phyloP scores from a whole-genome alignment of 371 early-diverging fungal species.

The Actinomortierella wolfii region DNA sequence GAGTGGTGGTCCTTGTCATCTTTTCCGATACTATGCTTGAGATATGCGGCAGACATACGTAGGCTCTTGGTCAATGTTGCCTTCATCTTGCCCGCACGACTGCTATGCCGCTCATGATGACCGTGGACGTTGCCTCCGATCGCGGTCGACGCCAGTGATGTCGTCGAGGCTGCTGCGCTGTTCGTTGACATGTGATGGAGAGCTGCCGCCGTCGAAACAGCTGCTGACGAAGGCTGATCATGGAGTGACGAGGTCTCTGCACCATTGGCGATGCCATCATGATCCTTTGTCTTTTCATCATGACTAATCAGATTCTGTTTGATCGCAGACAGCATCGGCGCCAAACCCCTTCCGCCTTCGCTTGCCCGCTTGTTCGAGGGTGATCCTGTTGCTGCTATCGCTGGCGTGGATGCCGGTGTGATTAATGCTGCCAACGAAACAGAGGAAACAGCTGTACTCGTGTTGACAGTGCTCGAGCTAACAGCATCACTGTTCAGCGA shows the following conservation, averaged over 20 bases:
- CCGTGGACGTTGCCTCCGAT: not conserved
- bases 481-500: slow-evolving; percentile 13
- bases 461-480: not conserved
- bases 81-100: slow-evolving; percentile 36
- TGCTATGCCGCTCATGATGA: slow-evolving; percentile 2
- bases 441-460: not conserved
- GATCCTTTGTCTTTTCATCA: too few relatives aligned
- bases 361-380: too few relatives aligned
- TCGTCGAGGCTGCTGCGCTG: not conserved
- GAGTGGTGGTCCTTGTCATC: slow-evolving; percentile 19
- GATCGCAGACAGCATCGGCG: too few relatives aligned
- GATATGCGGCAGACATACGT: slow-evolving; percentile 32
- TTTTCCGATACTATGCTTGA: slow-evolving; percentile 41
- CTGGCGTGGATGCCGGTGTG: too few relatives aligned
- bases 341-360: too few relatives aligned
- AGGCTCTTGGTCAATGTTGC: slow-evolving; percentile 37
- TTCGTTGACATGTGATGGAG: not conserved
- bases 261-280: too few relatives aligned
- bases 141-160: not conserved
- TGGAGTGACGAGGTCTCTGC: not conserved
- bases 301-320: too few relatives aligned
- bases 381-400: too few relatives aligned
- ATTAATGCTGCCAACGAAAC: not conserved
- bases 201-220: not conserved
- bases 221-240: not conserved